Evolutionary conservation across 495 filamentous ascomycete genomes (phyloP).

Genomic region (Penicillium tannophilum): DNA sequence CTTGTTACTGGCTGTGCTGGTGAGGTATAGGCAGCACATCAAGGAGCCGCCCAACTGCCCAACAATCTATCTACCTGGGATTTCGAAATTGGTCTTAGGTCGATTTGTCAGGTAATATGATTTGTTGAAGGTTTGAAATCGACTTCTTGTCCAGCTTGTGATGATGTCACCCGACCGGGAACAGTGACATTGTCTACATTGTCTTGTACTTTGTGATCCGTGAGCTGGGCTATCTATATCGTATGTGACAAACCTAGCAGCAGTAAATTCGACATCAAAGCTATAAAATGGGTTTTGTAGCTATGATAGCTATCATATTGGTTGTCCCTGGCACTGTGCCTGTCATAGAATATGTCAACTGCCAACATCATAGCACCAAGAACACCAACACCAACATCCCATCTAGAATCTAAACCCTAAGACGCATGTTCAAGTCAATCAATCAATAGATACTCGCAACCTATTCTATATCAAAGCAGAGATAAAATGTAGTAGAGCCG

Average conservation of each 20-base stretch:
- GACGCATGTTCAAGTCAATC: too few relatives aligned
- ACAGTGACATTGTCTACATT: neutral
- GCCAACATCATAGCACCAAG: too few relatives aligned
- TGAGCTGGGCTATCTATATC: neutral
- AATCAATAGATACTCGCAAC: too few relatives aligned
- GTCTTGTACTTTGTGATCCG: neutral
- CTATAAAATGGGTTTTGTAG: too few relatives aligned
- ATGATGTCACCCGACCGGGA: slow-evolving; percentile 32
- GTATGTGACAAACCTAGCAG: neutral
- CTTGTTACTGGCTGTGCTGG: slow-evolving; percentile 6
- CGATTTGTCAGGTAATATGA: neutral
- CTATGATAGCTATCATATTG: too few relatives aligned
- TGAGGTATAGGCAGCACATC: neutral
- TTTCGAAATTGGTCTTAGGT: neutral
- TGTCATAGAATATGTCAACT: too few relatives aligned
- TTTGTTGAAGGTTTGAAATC: neutral
- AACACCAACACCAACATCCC: too few relatives aligned
- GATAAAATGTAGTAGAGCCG: neutral
- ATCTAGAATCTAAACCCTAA: too few relatives aligned
- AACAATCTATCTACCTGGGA: neutral
- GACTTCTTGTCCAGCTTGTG: neutral
- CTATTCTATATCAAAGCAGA: too few relatives aligned
- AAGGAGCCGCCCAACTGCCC: neutral
- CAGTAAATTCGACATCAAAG: neutral
- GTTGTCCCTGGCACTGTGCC: neutral